Evolutionary conservation across 2,329 filamentous ascomycete genomes (phyloP).

Genomic region (Podosphaera fusca): DNA sequence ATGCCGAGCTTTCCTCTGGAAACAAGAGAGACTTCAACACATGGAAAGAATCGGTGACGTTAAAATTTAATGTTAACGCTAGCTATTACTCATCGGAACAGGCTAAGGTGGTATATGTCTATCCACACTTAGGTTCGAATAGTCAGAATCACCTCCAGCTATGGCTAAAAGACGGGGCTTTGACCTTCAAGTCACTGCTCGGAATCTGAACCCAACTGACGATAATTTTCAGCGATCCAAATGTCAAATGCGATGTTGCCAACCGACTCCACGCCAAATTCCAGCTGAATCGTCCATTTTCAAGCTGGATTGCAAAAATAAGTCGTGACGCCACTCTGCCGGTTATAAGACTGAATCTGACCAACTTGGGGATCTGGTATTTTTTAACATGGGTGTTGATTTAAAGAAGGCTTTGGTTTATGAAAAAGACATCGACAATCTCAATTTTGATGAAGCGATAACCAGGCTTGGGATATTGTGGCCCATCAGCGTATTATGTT

Average conservation of each 20-base stretch:
- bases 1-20: not conserved
- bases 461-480: not conserved
- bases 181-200: not conserved
- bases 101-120: not conserved
- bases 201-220: not conserved
- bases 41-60: not conserved
- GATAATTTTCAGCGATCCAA: not conserved
- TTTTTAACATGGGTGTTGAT: not conserved
- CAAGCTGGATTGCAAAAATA: not conserved
- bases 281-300: not conserved
- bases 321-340: not conserved
- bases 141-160: not conserved
- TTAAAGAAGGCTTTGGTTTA: not conserved
- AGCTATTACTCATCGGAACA: not conserved
- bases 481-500: no score
- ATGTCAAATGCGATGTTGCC: not conserved
- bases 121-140: not conserved
- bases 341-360: not conserved
- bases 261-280: not conserved
- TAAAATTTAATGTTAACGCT: not conserved
- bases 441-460: no score
- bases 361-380: not conserved
- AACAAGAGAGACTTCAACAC: not conserved
- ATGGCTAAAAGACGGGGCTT: not conserved
- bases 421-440: no score